phyloP scores from a whole-genome alignment of 805 yeast genomes.

The Ogataea neopini region DNA sequence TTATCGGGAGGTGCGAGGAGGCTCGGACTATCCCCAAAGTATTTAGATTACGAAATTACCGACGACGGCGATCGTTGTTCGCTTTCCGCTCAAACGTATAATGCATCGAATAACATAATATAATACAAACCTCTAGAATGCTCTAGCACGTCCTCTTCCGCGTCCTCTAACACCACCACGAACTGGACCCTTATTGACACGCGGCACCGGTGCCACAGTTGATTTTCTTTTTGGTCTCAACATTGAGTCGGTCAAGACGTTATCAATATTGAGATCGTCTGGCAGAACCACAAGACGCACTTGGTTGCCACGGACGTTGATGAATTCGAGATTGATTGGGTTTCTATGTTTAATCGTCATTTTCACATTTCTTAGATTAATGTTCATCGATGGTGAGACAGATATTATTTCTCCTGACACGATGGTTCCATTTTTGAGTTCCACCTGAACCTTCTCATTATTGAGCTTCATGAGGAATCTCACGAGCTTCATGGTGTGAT shows the following conservation, averaged over 20 bases:
- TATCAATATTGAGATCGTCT: constrained; percentile 77
- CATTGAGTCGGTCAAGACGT: constrained; percentile 54
- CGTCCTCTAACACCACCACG: constrained; percentile 33
- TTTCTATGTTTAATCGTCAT: constrained; percentile 73
- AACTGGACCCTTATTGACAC: constrained; percentile 22
- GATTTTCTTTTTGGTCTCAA: constrained; percentile 42
- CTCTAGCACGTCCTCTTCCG: constrained; percentile 35
- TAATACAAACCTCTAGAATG: constrained; percentile 24
- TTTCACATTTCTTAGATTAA: constrained; percentile 75
- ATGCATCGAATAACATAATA: background rate
- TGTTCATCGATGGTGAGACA: constrained; percentile 90
- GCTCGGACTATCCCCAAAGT: no score
- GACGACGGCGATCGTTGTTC: no score
- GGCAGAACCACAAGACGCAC: constrained; percentile 83
- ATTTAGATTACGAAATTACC: no score
- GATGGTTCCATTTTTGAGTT: constrained; percentile 86
- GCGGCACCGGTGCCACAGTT: constrained; percentile 42
- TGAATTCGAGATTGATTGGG: constrained; percentile 69
- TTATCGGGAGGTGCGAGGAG: no score
- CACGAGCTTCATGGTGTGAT: constrained; percentile 57
- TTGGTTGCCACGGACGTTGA: constrained; percentile 87
- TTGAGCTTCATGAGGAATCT: constrained; percentile 81
- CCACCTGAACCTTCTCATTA: constrained; percentile 86
- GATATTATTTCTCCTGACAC: constrained; percentile 81
- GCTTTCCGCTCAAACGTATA: background rate